phyloP scores from a whole-genome alignment of 2,329 filamentous ascomycete genomes.

The Microsporum canis region DNA sequence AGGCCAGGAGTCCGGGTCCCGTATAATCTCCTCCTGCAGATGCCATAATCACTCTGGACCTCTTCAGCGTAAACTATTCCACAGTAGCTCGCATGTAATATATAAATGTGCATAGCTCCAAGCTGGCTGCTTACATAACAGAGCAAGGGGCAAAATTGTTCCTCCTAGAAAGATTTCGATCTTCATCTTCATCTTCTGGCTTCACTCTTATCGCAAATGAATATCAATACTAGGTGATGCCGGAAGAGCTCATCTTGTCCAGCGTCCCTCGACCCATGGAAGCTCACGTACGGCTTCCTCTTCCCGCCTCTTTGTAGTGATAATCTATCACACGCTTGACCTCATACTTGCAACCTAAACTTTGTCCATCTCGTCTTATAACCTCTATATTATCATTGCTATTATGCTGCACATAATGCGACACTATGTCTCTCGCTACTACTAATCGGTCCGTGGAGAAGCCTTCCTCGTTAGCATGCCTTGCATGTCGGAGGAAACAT shows the following conservation, averaged over 20 bases:
- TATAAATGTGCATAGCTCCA: not conserved
- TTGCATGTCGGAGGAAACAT: slow-evolving; percentile 47
- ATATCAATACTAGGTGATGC: not conserved
- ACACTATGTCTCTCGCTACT: not conserved
- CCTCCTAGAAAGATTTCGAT: not conserved
- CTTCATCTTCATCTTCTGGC: not conserved
- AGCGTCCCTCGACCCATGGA: not conserved
- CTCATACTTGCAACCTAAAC: too few species aligned
- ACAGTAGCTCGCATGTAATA: not conserved
- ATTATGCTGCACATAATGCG: not conserved
- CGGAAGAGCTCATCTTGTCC: not conserved
- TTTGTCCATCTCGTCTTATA: not conserved
- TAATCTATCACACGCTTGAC: not conserved
- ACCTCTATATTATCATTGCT: not conserved
- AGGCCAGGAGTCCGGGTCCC: not conserved
- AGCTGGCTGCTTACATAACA: not conserved
- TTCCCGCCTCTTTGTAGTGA: not conserved
- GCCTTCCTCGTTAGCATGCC: slow-evolving; percentile 37
- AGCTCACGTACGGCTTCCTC: not conserved
- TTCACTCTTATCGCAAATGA: not conserved
- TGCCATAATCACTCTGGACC: not conserved
- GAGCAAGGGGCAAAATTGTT: not conserved
- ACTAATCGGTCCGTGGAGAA: slow-evolving; percentile 11
- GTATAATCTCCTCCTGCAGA: not conserved
- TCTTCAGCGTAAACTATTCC: not conserved